These are phyloP conservation scores for Kluyveromyces nonfermentans DNA, from an alignment of 805 yeast genomes.

Conservation along the genomic window DNA sequence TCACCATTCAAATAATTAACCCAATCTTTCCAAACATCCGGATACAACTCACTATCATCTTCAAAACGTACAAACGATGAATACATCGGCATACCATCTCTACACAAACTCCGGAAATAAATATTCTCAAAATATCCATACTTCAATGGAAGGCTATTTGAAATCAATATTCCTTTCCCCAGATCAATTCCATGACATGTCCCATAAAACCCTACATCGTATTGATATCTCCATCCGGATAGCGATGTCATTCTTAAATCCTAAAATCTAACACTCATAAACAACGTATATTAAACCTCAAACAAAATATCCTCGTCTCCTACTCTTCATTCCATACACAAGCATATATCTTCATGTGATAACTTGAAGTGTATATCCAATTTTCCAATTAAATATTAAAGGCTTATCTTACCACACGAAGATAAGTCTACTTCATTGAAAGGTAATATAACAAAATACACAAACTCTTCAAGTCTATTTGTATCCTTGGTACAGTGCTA, in stretches of 20 bases:
- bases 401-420: not conserved
- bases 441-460: not conserved
- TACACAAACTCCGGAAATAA: constrained; percentile 29
- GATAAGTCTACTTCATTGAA: too few relatives aligned
- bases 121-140: constrained; percentile 13
- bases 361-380: not conserved
- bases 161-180: constrained; percentile 28
- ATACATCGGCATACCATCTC: constrained; percentile 27
- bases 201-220: constrained; percentile 10
- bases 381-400: not conserved
- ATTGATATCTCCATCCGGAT: constrained; percentile 2
- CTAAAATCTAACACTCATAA: too few relatives aligned
- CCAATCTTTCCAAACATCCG: constrained; percentile 41
- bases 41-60: constrained; percentile 32
- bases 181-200: constrained; percentile 28
- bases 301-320: not conserved
- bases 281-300: too few relatives aligned
- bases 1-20: constrained; percentile 27
- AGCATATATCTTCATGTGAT: too few relatives aligned
- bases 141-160: constrained; percentile 9
- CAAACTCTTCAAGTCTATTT: not conserved
- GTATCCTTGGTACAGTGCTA: too few relatives aligned
- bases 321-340: not conserved
- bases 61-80: constrained; percentile 28
- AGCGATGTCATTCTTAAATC: not conserved